Conservation (phyloP, 768 basidiomycete genomes). For the Cyclocybe cylindracea region DNA sequence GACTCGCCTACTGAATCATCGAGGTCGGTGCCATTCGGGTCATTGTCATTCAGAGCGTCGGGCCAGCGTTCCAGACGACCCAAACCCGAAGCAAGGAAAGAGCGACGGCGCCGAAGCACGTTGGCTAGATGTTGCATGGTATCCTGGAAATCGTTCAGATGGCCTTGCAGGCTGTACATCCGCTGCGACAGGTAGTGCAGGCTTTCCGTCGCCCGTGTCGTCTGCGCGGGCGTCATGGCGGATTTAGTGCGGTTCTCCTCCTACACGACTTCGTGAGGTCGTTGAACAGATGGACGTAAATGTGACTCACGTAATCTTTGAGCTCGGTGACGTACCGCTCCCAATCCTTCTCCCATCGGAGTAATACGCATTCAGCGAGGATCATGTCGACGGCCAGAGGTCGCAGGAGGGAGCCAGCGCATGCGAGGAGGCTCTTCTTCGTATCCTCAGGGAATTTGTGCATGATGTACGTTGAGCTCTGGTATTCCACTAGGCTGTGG, state of each 20-base stretch:
- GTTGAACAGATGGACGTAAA: not conserved
- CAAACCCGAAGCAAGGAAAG: not conserved
- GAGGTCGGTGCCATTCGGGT: not conserved
- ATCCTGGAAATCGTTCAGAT: not conserved
- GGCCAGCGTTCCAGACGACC: no score
- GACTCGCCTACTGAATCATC: conserved; percentile 7
- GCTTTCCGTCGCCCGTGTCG: conserved; percentile 1
- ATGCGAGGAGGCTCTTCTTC: conserved; percentile 1
- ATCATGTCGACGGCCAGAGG: conserved; percentile 14
- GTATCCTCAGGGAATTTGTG: not conserved
- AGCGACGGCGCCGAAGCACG: no score
- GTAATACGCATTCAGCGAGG: conserved; percentile 4
- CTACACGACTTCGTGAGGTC: not conserved
- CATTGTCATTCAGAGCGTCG: no score
- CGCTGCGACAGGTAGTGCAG: conserved; percentile 12
- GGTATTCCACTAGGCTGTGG: not conserved
- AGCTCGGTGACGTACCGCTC: not conserved
- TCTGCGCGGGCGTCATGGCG: not conserved
- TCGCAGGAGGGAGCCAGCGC: conserved; percentile 4
- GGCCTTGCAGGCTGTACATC: conserved; percentile 8
- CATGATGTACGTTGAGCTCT: conserved; percentile 1
- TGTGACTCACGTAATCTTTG: conserved; percentile 8
- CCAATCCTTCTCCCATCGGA: not conserved
- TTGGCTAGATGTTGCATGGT: no score
- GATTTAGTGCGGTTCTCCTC: not conserved